Evolutionary conservation across 179 eudicot species (phyloP).

Genomic region (Actinidia polygama): DNA sequence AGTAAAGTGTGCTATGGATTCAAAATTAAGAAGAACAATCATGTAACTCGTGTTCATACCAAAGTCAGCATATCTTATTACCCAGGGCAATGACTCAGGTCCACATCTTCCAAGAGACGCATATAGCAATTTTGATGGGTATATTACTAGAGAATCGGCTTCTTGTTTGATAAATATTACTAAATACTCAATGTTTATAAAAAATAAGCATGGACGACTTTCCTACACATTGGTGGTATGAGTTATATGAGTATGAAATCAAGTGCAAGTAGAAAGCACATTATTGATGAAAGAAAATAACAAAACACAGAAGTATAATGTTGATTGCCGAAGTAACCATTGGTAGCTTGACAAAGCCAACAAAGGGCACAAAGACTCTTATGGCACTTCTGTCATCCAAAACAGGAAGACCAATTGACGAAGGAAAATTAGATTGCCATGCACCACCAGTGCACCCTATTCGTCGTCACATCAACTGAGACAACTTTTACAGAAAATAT

Average conservation of each 20-base stretch:
- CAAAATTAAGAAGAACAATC: not conserved
- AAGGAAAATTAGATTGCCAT: not conserved
- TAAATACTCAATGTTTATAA: not conserved
- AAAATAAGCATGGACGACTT: not conserved
- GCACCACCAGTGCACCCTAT: not conserved
- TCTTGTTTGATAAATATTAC: not conserved
- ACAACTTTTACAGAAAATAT: no score
- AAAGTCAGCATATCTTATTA: not conserved
- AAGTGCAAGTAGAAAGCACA: not conserved
- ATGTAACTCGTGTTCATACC: not conserved
- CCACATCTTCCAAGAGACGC: slow-evolving; percentile 5
- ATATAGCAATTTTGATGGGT: not conserved
- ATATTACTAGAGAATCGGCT: not conserved
- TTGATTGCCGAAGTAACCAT: not conserved
- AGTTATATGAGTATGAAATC: not conserved
- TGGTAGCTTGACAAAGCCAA: slow-evolving; percentile 7
- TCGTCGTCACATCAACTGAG: not conserved
- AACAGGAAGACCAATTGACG: not conserved
- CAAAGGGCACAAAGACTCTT: not conserved
- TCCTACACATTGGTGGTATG: not conserved
- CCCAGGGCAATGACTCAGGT: not conserved
- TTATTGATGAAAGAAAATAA: not conserved
- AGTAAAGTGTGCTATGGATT: not conserved
- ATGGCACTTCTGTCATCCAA: not conserved
- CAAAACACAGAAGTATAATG: not conserved